Conservation (phyloP, 768 basidiomycete species). For the Pulveroboletus sp. region DNA sequence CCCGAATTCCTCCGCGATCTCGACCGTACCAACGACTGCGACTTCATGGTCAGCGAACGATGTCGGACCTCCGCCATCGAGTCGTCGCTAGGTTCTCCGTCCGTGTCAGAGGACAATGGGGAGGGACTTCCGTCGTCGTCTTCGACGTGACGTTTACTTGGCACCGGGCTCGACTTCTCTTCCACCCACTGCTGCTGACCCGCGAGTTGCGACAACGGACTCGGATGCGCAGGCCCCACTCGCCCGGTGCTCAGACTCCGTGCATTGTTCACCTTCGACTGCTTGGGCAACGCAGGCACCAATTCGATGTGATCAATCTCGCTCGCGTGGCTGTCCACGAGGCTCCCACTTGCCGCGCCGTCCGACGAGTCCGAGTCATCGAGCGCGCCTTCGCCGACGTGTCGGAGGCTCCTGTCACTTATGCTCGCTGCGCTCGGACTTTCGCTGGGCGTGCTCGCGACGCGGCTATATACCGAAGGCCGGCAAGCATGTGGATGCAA, state of each 20-base stretch:
- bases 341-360: slow-evolving; percentile 16
- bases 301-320: slow-evolving; percentile 33
- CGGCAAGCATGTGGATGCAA: slow-evolving; percentile 30
- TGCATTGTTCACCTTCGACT: slow-evolving; percentile 31
- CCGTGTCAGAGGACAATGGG: slow-evolving; percentile 58
- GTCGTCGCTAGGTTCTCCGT: slow-evolving; percentile 41
- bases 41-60: slow-evolving; percentile 1
- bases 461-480: slow-evolving; percentile 39
- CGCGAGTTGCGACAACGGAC: slow-evolving; percentile 60
- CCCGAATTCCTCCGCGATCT: slow-evolving; percentile 30
- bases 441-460: slow-evolving; percentile 28
- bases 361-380: slow-evolving; percentile 72
- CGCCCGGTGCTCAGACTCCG: slow-evolving; percentile 30
- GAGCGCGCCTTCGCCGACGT: slow-evolving; percentile 73
- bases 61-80: slow-evolving; percentile 10
- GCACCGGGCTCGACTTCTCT: slow-evolving; percentile 26
- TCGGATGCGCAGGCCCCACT: slow-evolving; percentile 43
- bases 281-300: slow-evolving; percentile 15
- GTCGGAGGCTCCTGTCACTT: slow-evolving; percentile 47
- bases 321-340: slow-evolving; percentile 17
- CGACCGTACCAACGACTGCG: slow-evolving; percentile 29
- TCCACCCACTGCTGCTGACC: slow-evolving; percentile 52
- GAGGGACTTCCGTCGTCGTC: slow-evolving; percentile 53
- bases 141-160: slow-evolving; percentile 30
- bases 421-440: slow-evolving; percentile 32